Evolutionary conservation across 2,329 filamentous ascomycete species (phyloP).

Genomic region (Colletotrichum paranaense): DNA sequence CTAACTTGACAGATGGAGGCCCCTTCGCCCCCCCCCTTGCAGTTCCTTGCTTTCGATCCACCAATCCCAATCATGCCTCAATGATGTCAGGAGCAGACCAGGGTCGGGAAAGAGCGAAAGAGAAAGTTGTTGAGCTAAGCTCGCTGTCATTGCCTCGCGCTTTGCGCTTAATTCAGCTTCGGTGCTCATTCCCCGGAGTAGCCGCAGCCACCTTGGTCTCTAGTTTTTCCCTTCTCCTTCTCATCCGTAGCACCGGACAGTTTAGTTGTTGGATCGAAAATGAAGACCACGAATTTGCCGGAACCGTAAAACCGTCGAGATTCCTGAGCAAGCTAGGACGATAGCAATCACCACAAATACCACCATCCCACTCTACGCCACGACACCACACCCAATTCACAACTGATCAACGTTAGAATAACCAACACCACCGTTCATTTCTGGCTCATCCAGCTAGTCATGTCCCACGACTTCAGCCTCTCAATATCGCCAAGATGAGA

Average conservation of each 20-base stretch:
- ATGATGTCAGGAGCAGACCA: slow-evolving; percentile 35
- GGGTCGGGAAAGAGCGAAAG: slow-evolving; percentile 10
- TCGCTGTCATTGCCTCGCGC: slow-evolving; percentile 20
- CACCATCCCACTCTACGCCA: not conserved
- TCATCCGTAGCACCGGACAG: not conserved
- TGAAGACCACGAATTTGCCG: slow-evolving; percentile 10
- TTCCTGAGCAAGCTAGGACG: not conserved
- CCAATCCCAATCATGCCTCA: slow-evolving; percentile 30
- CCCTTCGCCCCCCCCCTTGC: no score
- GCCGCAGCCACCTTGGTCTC: not conserved
- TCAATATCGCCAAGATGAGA: slow-evolving; percentile 28
- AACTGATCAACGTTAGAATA: slow-evolving; percentile 15
- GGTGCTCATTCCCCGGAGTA: not conserved
- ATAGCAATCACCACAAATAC: not conserved
- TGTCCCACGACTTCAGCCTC: slow-evolving; percentile 19
- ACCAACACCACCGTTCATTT: not conserved
- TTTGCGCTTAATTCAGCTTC: slow-evolving; percentile 6
- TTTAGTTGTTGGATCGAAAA: not conserved
- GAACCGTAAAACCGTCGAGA: slow-evolving; percentile 6
- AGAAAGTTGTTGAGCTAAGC: slow-evolving; percentile 27
- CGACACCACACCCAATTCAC: not conserved
- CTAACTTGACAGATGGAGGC: no score
- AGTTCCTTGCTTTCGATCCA: slow-evolving; percentile 26
- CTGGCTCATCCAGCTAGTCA: slow-evolving; percentile 24
- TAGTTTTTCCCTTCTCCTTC: not conserved